Base-by-base conservation (phyloP, 2,329 filamentous ascomycete species). In the Microthyrium microscopicum region DNA sequence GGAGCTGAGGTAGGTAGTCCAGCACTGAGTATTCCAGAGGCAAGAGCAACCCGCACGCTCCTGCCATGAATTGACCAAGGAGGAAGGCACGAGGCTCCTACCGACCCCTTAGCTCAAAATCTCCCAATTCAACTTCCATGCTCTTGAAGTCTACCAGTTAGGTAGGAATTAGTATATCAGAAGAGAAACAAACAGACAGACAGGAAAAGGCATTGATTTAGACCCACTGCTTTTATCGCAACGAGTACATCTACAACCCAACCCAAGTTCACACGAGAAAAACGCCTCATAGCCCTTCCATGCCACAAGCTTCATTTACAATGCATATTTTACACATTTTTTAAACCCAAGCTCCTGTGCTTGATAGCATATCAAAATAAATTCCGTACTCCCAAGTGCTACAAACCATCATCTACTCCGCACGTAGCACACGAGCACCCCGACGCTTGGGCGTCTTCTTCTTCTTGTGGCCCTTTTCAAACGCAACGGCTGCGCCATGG, bases 391-490 rank as follows among this genome's bases (percentile, higher is more conserved):
- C 22, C 9, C 13, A 9, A 9, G 22, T 25, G 9, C 13, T 9
- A 25, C 22, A 25, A 9, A 9, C 13, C 9, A 51, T n/a, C n/a
- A n/a, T n/a, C n/a, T 73, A 85, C 47, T 85, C 80, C 39, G 81
- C 69, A 40, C 80, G 68, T 41, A 85, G 62, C 32, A 74, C 66
- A 44, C 77, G 69, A 26, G 77, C 62, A n/a, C 76, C 79, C 50
- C 70, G 71, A 57, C 75, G 75, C 65, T 80, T 85, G 22, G 58
- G 55, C 2, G 65, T 54, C 66, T 77, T 78, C 75, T 81, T 85
- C 70, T 79, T 83, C 70, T 84, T 85, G 56, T 77, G 73, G 24
- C 80, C 80, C 49, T 72, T 74, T 40, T 83, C 77, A 50, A 87
- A 87, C 5, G 75, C 69, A 20, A 62, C 58, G 1, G 69, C 72